A percentile compares a stretch with the other conserved stretches of the same genome.
Conservation (phyloP, 371 early-diverging fungal species). For the Smittium mucronatum region DNA sequence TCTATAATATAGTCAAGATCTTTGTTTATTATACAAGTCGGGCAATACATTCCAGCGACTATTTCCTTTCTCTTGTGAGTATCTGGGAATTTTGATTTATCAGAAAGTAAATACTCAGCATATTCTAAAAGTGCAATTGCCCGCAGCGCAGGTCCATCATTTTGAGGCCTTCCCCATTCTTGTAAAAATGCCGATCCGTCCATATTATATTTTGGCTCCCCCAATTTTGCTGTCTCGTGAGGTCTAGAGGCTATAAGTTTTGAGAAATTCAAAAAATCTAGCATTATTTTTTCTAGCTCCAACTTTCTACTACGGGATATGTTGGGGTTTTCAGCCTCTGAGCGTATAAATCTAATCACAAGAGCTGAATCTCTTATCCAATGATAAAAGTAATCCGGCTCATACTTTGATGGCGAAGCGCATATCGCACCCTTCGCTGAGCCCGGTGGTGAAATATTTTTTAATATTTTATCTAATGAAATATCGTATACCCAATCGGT, state of each 20-base stretch:
- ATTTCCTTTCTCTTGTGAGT: constrained; percentile 14
- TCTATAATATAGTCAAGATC: constrained; percentile 51
- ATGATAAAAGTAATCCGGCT: constrained; percentile 62
- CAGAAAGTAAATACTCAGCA: constrained; percentile 23
- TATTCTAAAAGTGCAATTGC: constrained; percentile 40
- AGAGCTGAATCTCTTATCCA: constrained; percentile 67
- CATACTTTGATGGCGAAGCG: constrained; percentile 34
- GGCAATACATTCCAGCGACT: not conserved
- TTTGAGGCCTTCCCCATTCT: constrained; percentile 65
- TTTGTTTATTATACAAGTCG: not conserved
- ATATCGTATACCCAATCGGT: constrained; percentile 2
- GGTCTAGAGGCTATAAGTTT: constrained; percentile 13
- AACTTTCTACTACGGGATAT: not conserved
- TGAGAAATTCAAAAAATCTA: constrained; percentile 27
- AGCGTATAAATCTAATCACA: constrained; percentile 36
- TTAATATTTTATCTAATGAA: not conserved
- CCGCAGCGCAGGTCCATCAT: constrained; percentile 71
- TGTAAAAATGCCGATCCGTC: constrained; percentile 40
- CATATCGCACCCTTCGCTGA: constrained; percentile 31
- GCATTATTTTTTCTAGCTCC: constrained; percentile 8
- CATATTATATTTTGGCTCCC: constrained; percentile 63
- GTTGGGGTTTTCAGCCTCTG: constrained; percentile 10
- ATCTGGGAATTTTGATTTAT: constrained; percentile 11
- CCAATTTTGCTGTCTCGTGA: constrained; percentile 35
- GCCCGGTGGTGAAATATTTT: not conserved